Evolutionary conservation across 768 basidiomycete genomes (phyloP), one percentile per base, ranked within the genome.

Genomic region (Lentinula boryana): DNA sequence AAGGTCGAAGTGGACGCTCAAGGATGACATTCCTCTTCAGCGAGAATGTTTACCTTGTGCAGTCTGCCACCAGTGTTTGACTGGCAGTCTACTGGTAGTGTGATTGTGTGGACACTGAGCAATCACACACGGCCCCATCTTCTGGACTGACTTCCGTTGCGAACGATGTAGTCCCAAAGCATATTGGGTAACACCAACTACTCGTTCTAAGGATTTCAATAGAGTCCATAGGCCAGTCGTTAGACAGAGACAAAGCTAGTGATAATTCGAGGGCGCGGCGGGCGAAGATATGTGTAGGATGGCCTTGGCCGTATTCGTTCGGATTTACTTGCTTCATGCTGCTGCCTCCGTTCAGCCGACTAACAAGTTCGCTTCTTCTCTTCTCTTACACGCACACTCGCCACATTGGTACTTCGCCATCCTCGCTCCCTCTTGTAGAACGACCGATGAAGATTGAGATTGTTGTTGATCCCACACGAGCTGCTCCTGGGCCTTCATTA

Each of bases 381-480:
- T 51, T 74, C 48, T 60, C 74, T 78, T 79, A 78, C 68, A 55
- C 61, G 60, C 51, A 61, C 27, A 21, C 35, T 21, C 50, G 32
- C 18, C 18, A 31, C 21, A 27, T 36, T 27, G n/a, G 35, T 65
- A 67, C 64, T 70, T 70, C 72, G 70, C 69, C 67, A 69, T 68
- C 72, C 69, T 68, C 64, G 68, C 61, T 67, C 71, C 66, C 68
- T 68, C 71, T 71, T 58, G 69, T 71, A 63, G 62, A 53, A 50
- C 57, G 57, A 58, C 62, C 62, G 23, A 63, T 63, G 62, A 58
- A 54, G 32, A 79, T 84, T 55, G 80, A 99, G 81, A 93, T 98
- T 65, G 86, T 98, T 49, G 83, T 96, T 71, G 93, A 96, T 77
- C 93, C 93, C 12, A 81, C 87, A 49, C 81, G 83, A n/a, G 36